Base-by-base conservation (phyloP, 768 basidiomycete genomes). In the Kwoniella newhampshirensis region DNA sequence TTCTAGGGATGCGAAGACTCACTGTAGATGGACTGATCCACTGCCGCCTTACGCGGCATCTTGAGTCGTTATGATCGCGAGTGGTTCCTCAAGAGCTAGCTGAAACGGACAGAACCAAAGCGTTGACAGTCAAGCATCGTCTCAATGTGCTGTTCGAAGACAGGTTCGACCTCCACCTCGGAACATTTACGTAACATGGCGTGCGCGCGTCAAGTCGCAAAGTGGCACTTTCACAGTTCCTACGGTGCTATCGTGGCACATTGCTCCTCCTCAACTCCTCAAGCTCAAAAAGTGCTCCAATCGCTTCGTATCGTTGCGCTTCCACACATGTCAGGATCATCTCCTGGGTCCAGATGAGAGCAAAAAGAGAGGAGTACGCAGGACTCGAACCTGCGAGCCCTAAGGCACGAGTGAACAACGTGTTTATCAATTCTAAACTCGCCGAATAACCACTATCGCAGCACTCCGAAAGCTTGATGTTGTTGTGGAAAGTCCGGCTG, bases 1-100 rank as follows among this genome's bases (percentile, higher is more conserved):
- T 52, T 46, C 8, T 15, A 28, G 9, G 11, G 18, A 36, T 6
- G 4, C 21, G 32, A 25, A 35, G 15, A 45, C 66, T 54, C 52
- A 68, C 64, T 23, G 43, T 66, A 68, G 5, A 68, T 59, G 4
- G 52, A 40, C 26, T 68, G 60, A 15, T 60, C 49, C 3, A 66
- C 63, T 15, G 54, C 52, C 23, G 57, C 60, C 45, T 66, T 68
- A 8, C 64, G 60, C 13, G 62, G 62, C 62, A 63, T 63, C n/a
- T 36, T 50, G 26, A 9, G 5, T 44, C 15, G 27, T 5, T n/a
- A 13, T 32, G 40, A n/a, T n/a, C n/a, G n/a, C n/a, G n/a, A n/a
- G n/a, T n/a, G n/a, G n/a, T n/a, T n/a, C n/a, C n/a, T n/a, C n/a
- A n/a, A n/a, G n/a, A n/a, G n/a, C n/a, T n/a, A 23, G 21, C 40